Base-by-base conservation (phyloP, 192 early-diverging fungal species). In the Phycomyces blakesleeanus region DNA sequence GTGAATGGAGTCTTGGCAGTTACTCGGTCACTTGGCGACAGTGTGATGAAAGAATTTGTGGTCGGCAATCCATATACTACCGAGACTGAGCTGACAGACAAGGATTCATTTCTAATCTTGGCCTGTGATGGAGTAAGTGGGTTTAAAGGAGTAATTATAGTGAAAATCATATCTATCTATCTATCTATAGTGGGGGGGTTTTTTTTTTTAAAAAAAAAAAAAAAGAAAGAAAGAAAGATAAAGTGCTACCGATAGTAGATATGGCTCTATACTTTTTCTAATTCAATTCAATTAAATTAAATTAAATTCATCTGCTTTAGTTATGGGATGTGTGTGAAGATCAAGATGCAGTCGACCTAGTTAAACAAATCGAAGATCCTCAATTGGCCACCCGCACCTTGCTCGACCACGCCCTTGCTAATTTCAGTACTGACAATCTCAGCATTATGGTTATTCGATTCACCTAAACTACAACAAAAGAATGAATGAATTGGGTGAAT, bases 281-380 rank as follows among this genome's bases (percentile, higher is more conserved):
- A n/a, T n/a, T n/a, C n/a, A n/a, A n/a, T n/a, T n/a, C n/a, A n/a
- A n/a, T n/a, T n/a, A n/a, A n/a, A n/a, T n/a, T n/a, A n/a, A n/a
- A n/a, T n/a, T n/a, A n/a, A n/a, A n/a, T n/a, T n/a, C n/a, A n/a
- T n/a, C n/a, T n/a, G n/a, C n/a, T n/a, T 21, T 50, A 94, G 92
- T 76, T 99, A 40, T 98, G 97, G 97, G 97, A 99, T 78, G 95
- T 96, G 11, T 97, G 96, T 75, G 81, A 88, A 14, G 97, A 99
- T 70, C 92, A 98, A 74, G 83, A 89, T 51, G 97, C 96, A 0
- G 85, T 95, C 2, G 91, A 97, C 66, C 74, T 96, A 58, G 77
- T 97, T 54, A 82, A 85, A 75, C 85, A 86, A n/a, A 76, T 85
- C 12, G 27, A 66, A 14, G 88, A 93, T 66, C 92, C 94, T 18